Evolutionary conservation across 306 rosid genomes (phyloP), one percentile per base, ranked within the genome.

Genomic region (Calophaca sinica): DNA sequence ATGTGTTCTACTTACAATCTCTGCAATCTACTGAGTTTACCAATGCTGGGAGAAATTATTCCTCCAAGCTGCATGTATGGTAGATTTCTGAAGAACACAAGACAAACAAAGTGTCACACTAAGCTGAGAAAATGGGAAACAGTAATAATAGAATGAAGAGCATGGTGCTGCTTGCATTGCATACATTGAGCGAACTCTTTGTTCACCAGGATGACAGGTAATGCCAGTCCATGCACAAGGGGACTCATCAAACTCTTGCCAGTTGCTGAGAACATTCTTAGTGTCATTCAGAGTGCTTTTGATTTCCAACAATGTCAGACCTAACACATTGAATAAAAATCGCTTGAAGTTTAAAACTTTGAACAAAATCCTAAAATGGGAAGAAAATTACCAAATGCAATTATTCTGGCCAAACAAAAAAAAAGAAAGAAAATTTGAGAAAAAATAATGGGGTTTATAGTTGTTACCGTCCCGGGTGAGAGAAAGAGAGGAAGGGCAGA

Each of bases 151-250:
- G 9, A 71, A 50, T 65, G 36, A 69, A 78, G 36, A 71, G 3
- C 1, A 76, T 57, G 49, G 7, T 65, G 48, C 3, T 49, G 41
- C 12, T 28, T 32, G 7, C 1, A 20, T 49, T 31, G n/a, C 87
- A 39, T 90, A 96, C 99, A 96, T 88, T 29, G 91, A 79, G 59
- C 87, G 72, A 62, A 96, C 98, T 71, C 91, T 77, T 76, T 79
- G 91, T 63, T 92, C 98, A 51, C 77, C 81, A 14, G 91, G 85
- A 87, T 90, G 82, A 82, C 99, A 92, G 67, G 90, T 31, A 77
- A 92, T 88, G n/a, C 99, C 99, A 74, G 96, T 89, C 99, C 99
- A 96, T 15, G 81, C 35, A 87, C 99, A 96, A 51, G 91, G 98
- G 76, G 97, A 85, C 53, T 81, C 96, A 81, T 90, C 97, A 9